Conservation (phyloP, 2,329 filamentous ascomycete genomes). For the Lecanicillium sp. region DNA sequence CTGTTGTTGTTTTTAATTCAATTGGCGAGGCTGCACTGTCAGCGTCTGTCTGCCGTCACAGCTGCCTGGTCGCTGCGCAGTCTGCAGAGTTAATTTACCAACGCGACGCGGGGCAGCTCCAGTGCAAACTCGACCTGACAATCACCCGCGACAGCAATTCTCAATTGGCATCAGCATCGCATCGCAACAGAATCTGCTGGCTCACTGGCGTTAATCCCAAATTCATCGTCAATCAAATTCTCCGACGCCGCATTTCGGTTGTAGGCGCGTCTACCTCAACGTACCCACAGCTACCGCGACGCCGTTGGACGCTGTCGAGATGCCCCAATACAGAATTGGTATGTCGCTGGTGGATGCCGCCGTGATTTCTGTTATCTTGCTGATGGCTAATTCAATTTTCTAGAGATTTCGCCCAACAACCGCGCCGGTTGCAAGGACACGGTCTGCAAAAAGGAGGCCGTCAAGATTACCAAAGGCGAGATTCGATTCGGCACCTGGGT, state of each 20-base stretch:
- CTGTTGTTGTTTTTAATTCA: no score
- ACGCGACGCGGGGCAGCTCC: neutral
- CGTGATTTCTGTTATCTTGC: neutral
- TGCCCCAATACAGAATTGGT: constrained; percentile 45
- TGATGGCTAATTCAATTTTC: constrained; percentile 12
- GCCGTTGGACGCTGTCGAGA: constrained; percentile 20
- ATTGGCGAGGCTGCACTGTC: no score
- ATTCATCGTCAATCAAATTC: no score
- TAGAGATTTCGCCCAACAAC: constrained; percentile 65
- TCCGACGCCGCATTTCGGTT: neutral
- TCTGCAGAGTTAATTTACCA: constrained; percentile 1
- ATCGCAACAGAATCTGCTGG: neutral
- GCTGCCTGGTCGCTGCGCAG: neutral
- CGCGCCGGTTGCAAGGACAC: constrained; percentile 69
- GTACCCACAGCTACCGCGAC: neutral
- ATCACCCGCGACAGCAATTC: neutral
- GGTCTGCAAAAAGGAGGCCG: constrained; percentile 61
- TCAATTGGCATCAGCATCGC: neutral
- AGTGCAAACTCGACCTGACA: constrained; percentile 7
- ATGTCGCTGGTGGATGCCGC: constrained; percentile 19
- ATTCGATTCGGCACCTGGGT: constrained; percentile 73
- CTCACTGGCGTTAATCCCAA: no score
- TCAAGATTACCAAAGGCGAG: constrained; percentile 74
- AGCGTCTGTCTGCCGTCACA: no score
- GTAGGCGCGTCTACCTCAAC: neutral